Evolutionary conservation across 192 early-diverging fungal species (phyloP).

Genomic region (Entomortierella chlamydospora): DNA sequence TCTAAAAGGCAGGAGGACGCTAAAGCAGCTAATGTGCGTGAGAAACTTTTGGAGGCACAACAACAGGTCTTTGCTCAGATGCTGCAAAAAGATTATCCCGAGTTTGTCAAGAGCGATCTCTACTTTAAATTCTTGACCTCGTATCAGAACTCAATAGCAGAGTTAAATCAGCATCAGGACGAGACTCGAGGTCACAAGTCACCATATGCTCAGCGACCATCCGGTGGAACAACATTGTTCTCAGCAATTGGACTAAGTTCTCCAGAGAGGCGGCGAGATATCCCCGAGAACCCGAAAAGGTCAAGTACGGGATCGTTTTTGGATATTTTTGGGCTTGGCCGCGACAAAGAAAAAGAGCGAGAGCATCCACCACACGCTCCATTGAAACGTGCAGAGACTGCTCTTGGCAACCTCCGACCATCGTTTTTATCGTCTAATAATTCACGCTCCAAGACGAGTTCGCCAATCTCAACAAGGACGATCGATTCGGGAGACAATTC

Average conservation of each 20-base stretch:
- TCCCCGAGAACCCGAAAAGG: slow-evolving; percentile 25
- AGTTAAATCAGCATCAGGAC: slow-evolving; percentile 20
- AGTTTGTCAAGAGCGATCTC: slow-evolving; percentile 70
- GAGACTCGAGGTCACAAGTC: neutral
- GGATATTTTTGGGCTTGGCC: slow-evolving; percentile 47
- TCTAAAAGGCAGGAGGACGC: slow-evolving; percentile 10
- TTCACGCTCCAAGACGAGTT: slow-evolving; percentile 21
- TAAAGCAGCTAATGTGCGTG: slow-evolving; percentile 22
- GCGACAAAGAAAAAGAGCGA: slow-evolving; percentile 36
- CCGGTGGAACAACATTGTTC: slow-evolving; percentile 13
- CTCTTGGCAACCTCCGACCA: slow-evolving; percentile 14
- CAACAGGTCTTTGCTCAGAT: slow-evolving; percentile 73
- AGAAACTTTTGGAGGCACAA: slow-evolving; percentile 62
- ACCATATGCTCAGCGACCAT: slow-evolving; percentile 1
- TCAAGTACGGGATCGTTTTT: slow-evolving; percentile 49
- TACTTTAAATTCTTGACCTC: slow-evolving; percentile 73
- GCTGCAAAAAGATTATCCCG: slow-evolving; percentile 65
- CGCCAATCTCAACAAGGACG: slow-evolving; percentile 20
- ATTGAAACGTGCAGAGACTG: slow-evolving; percentile 16
- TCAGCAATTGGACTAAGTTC: slow-evolving; percentile 22
- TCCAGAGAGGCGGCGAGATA: neutral
- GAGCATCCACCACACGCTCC: neutral
- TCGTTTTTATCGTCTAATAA: slow-evolving; percentile 16
- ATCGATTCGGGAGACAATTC: slow-evolving; percentile 9
- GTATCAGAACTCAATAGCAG: slow-evolving; percentile 56